Evolutionary conservation across 805 yeast species (phyloP).

Genomic region (Lipomyces sp.): DNA sequence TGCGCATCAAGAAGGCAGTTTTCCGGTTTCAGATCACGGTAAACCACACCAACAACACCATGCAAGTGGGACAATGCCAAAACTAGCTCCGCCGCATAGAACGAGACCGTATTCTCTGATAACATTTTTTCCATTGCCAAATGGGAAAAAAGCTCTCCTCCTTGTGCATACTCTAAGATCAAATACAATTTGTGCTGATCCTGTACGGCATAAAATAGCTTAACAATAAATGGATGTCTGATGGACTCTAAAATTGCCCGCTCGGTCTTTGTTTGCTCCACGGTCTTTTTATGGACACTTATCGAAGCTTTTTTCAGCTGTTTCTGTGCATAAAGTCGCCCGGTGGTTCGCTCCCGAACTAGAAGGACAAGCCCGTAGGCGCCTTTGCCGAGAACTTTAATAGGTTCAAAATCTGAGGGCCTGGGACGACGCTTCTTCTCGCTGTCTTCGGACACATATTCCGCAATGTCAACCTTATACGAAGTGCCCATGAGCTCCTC

Average conservation of each 20-base stretch:
- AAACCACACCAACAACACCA: constrained; percentile 72
- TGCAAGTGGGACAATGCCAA: constrained; percentile 79
- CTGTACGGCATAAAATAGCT: constrained; percentile 81
- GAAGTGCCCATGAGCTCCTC: constrained; percentile 52
- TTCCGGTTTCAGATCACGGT: constrained; percentile 88
- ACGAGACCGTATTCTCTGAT: constrained; percentile 65
- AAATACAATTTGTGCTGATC: constrained; percentile 76
- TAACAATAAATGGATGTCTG: constrained; percentile 80
- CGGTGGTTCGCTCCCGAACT: constrained; percentile 67
- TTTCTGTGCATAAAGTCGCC: constrained; percentile 80
- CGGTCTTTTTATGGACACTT: constrained; percentile 59
- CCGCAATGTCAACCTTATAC: constrained; percentile 56
- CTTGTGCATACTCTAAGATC: constrained; percentile 80
- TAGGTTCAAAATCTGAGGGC: constrained; percentile 64
- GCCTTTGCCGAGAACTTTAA: constrained; percentile 82
- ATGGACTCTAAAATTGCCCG: constrained; percentile 71
- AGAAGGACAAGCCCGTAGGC: constrained; percentile 86
- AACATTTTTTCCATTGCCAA: constrained; percentile 55
- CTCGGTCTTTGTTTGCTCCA: constrained; percentile 82
- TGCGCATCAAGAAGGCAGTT: constrained; percentile 74
- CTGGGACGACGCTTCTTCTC: constrained; percentile 22
- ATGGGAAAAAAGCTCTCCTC: constrained; percentile 81
- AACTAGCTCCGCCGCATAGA: constrained; percentile 79
- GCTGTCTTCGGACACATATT: constrained; percentile 46
- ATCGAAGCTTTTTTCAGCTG: constrained; percentile 83